Evolutionary conservation across 1,284 basidiomycete genomes (phyloP).

Genomic region (Cutaneotrichosporon arboriforme): DNA sequence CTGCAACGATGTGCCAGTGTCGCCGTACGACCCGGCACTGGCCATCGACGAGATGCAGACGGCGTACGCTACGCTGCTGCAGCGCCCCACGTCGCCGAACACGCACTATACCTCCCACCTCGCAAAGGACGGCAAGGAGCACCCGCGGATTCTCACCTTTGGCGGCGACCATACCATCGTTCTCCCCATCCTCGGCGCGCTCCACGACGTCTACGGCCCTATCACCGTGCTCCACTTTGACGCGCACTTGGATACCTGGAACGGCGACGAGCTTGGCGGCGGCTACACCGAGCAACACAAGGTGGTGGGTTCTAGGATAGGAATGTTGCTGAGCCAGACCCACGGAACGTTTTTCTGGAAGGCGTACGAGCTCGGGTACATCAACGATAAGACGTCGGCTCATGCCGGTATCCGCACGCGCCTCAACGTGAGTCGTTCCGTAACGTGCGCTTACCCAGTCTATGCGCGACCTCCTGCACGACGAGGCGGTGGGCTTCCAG

Average conservation of each 20-base stretch:
- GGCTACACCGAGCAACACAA: constrained; percentile 19
- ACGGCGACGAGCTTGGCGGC: constrained; percentile 21
- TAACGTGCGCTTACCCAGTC: constrained; percentile 4
- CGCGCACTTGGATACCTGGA: constrained; percentile 50
- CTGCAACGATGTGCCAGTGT: constrained; percentile 47
- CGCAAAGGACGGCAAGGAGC: constrained; percentile 36
- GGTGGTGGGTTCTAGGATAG: constrained; percentile 10
- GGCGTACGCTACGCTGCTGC: constrained; percentile 30
- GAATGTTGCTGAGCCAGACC: constrained; percentile 21
- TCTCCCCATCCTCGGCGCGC: constrained; percentile 48
- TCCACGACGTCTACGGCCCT: constrained; percentile 45
- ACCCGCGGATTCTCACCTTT: constrained; percentile 48
- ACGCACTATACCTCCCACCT: constrained; percentile 13
- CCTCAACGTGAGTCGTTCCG: constrained; percentile 25
- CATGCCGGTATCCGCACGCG: constrained; percentile 45
- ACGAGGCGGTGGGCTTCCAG: constrained; percentile 48
- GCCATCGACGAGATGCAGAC: constrained; percentile 48
- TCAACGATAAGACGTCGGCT: constrained; percentile 58
- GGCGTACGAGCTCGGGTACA: constrained; percentile 47
- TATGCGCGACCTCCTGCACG: constrained; percentile 33
- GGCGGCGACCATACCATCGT: constrained; percentile 51
- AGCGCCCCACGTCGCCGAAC: constrained; percentile 9
- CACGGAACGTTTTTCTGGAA: constrained; percentile 49
- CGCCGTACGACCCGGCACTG: constrained; percentile 47
- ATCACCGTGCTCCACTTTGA: constrained; percentile 45